Evolutionary conservation across 1,284 basidiomycete genomes (phyloP).

Genomic region (Apiotrichum veenhuisii): DNA sequence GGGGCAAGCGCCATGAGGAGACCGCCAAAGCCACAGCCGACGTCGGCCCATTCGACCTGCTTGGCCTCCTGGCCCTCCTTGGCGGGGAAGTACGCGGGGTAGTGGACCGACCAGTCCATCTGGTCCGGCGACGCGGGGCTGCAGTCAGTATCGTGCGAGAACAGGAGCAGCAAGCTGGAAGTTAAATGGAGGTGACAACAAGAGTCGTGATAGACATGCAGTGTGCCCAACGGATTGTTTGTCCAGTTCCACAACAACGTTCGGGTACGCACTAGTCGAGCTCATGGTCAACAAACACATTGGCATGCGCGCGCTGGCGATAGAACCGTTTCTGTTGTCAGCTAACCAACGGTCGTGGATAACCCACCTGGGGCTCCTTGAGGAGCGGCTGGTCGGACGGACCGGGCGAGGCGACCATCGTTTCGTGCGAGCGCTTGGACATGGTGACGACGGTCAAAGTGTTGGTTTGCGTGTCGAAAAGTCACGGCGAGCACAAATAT

Average conservation of each 20-base stretch:
- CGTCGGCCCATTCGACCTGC: conserved; percentile 87
- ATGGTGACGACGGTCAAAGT: conserved; percentile 11
- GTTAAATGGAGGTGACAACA: not conserved
- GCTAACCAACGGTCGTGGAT: not conserved
- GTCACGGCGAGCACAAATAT: not conserved
- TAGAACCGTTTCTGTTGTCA: conserved; percentile 82
- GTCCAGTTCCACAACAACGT: not conserved
- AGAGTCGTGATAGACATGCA: not conserved
- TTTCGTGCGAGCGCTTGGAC: conserved; percentile 36
- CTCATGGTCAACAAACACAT: conserved; percentile 94
- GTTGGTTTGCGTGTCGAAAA: not conserved
- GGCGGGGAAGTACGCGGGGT: conserved; percentile 63
- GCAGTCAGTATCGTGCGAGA: conserved; percentile 4
- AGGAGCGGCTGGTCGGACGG: conserved; percentile 22
- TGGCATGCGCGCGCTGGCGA: conserved; percentile 94
- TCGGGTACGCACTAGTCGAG: conserved; percentile 65
- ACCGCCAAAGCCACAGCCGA: conserved; percentile 98
- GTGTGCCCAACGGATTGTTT: not conserved
- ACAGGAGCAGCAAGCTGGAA: too few species aligned
- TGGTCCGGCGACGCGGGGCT: conserved; percentile 69
- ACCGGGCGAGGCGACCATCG: conserved; percentile 12
- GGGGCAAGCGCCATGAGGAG: conserved; percentile 86
- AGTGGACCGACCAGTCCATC: conserved; percentile 84
- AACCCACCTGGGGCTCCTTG: conserved; percentile 35
- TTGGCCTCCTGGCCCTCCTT: conserved; percentile 26